phyloP scores from a whole-genome alignment of 164 flowering plant species.

The Echeveria elegans region DNA sequence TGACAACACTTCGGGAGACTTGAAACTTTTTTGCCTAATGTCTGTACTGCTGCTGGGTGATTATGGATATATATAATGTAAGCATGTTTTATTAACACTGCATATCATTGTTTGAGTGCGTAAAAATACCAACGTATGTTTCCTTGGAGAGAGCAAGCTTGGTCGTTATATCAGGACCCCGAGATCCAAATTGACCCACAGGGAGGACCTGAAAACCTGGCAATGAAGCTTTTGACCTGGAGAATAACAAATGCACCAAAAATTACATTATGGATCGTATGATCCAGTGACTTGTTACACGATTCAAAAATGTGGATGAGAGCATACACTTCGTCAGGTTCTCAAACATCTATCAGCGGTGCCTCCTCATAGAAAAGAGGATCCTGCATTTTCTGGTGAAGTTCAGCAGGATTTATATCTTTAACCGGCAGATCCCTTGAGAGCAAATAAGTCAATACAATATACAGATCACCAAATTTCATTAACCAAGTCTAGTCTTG shows the following conservation, averaged over 20 bases:
- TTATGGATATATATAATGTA: too few relatives aligned
- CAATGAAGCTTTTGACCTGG: conserved; percentile 69
- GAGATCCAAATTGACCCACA: conserved; percentile 78
- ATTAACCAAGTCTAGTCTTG: conserved; percentile 70
- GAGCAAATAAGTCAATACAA: conserved; percentile 7
- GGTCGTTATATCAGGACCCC: conserved; percentile 71
- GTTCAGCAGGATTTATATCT: too few relatives aligned
- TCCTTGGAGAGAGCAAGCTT: conserved; percentile 70
- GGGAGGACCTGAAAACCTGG: conserved; percentile 81
- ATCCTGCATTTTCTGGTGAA: conserved; percentile 75
- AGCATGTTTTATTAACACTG: background rate
- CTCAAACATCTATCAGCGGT: too few relatives aligned
- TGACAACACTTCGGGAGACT: too few relatives aligned
- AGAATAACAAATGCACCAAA: conserved; percentile 8
- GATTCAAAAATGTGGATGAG: conserved; percentile 4
- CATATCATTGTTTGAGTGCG: background rate
- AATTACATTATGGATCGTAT: too few relatives aligned
- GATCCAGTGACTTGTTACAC: too few relatives aligned
- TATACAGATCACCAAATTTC: background rate
- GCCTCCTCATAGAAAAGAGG: conserved; percentile 62
- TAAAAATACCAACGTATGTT: conserved; percentile 70
- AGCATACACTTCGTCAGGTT: too few relatives aligned
- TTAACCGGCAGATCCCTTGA: conserved; percentile 40
- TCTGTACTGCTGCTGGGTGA: too few relatives aligned
- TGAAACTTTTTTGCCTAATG: too few relatives aligned